Evolutionary conservation across 2,329 filamentous ascomycete species (phyloP).

Genomic region (Diaporthe helianthi): DNA sequence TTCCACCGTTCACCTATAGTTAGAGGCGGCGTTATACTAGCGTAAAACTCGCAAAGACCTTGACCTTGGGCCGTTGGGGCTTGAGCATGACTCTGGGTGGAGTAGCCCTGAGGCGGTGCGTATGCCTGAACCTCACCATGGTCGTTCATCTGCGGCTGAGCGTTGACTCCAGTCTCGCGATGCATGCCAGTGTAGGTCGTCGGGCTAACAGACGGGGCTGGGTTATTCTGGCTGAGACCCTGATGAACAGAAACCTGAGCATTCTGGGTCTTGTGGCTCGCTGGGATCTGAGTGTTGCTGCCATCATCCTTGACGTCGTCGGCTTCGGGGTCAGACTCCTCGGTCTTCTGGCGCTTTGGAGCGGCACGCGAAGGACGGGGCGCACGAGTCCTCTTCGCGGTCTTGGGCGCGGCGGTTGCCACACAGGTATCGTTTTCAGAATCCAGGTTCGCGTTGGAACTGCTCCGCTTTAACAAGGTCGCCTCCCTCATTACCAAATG

Average conservation of each 20-base stretch:
- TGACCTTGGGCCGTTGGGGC: neutral
- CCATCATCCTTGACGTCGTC: neutral
- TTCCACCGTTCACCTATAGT: too few species aligned
- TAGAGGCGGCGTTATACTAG: too few species aligned
- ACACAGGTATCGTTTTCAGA: too few species aligned
- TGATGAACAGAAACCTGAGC: neutral
- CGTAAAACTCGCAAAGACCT: too few species aligned
- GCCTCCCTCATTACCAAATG: too few species aligned
- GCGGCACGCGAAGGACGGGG: neutral
- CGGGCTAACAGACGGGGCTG: neutral
- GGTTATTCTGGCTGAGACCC: neutral
- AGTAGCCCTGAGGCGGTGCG: neutral
- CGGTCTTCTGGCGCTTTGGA: neutral
- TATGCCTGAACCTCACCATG: neutral
- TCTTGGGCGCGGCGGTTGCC: too few species aligned
- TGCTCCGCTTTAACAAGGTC: too few species aligned
- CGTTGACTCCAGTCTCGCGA: neutral
- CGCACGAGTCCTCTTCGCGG: neutral
- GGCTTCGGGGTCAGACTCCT: too few species aligned
- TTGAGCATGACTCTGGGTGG: too few species aligned
- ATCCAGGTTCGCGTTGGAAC: neutral
- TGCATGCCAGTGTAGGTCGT: too few species aligned
- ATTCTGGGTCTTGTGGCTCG: neutral
- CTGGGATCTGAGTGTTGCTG: neutral
- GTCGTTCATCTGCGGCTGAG: neutral